phyloP scores from a whole-genome alignment of 2,329 filamentous ascomycete genomes.

The Trichoderma breve region DNA sequence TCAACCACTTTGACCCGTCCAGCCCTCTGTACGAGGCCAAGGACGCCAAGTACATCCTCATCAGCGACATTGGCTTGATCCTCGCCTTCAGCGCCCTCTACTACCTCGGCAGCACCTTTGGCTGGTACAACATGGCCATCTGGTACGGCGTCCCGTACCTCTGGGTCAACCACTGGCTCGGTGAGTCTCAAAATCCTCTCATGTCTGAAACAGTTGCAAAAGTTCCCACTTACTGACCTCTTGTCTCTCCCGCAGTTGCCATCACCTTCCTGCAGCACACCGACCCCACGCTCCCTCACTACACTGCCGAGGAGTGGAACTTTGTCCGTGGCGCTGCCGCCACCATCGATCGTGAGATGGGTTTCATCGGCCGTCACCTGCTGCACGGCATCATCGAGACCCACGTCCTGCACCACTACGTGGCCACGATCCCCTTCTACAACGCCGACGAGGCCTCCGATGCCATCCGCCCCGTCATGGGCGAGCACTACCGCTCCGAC shows the following conservation, averaged over 20 bases:
- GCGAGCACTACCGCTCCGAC: constrained; percentile 87
- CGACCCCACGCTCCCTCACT: constrained; percentile 90
- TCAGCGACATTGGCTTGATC: constrained; percentile 80
- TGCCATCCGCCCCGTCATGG: constrained; percentile 94
- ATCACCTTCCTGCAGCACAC: constrained; percentile 98
- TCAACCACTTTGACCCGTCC: constrained; percentile 91
- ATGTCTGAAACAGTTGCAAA: not conserved
- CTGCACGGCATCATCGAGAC: constrained; percentile 97
- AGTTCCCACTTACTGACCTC: constrained; percentile 26
- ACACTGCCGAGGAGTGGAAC: constrained; percentile 82
- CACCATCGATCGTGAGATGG: constrained; percentile 95
- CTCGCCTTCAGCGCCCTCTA: constrained; percentile 62
- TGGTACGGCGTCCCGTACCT: constrained; percentile 96
- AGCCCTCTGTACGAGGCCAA: constrained; percentile 90
- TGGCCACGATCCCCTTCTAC: constrained; percentile 95
- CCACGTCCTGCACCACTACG: constrained; percentile 96
- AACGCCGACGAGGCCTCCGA: constrained; percentile 92
- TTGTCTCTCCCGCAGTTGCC: constrained; percentile 63
- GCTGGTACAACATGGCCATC: constrained; percentile 81
- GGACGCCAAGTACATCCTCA: constrained; percentile 80
- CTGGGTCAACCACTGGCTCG: constrained; percentile 99
- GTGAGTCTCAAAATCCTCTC: constrained; percentile 53
- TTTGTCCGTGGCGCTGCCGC: constrained; percentile 91
- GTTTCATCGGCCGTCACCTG: constrained; percentile 86
- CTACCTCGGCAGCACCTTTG: constrained; percentile 72